phyloP scores from a whole-genome alignment of 169 alveolate genomes.

The Perkinsus chesapeaki region DNA sequence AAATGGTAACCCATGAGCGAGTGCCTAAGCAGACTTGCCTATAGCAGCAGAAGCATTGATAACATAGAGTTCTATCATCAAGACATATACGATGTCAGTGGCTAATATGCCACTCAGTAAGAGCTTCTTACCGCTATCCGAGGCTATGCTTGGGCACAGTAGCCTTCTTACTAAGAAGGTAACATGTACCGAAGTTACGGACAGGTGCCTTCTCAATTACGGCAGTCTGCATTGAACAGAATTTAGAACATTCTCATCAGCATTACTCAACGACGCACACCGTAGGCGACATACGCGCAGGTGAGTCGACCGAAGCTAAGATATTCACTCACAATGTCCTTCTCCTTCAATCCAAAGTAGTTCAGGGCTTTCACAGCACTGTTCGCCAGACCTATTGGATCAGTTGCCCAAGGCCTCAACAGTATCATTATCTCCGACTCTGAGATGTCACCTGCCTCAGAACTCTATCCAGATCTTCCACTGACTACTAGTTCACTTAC shows the following conservation, averaged over 20 bases:
- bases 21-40: neutral
- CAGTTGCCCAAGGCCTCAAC: neutral
- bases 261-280: no score
- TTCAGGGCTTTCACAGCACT: neutral
- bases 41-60: neutral
- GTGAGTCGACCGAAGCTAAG: neutral
- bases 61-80: no score
- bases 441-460: neutral
- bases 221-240: no score
- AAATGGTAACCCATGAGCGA: neutral
- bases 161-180: no score
- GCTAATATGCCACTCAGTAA: neutral
- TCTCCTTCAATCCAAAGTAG: neutral
- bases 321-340: neutral
- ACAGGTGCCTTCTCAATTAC: no score
- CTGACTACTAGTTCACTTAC: neutral
- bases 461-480: neutral
- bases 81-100: neutral
- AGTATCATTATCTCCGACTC: neutral
- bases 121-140: no score
- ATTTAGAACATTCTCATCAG: no score
- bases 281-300: no score
- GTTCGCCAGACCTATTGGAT: neutral
- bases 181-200: no score
- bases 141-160: no score